Evolutionary conservation across 306 rosid genomes (phyloP).

Genomic region (Castanopsis chinensis): DNA sequence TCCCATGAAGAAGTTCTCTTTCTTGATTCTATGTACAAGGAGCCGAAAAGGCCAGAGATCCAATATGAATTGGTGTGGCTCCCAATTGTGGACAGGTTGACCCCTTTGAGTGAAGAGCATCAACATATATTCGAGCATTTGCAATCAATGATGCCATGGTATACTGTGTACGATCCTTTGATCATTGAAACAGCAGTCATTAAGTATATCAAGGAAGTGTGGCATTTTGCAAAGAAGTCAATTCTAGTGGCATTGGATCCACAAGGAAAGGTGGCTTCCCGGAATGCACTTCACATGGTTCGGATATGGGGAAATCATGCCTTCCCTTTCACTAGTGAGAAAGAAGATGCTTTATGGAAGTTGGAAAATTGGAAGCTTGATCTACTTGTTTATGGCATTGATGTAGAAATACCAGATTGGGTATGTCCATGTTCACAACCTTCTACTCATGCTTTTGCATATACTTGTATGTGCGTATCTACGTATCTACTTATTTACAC

Average conservation of each 20-base stretch:
- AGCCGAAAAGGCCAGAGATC: slow-evolving; percentile 26
- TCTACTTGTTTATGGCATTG: slow-evolving; percentile 64
- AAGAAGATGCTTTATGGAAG: slow-evolving; percentile 66
- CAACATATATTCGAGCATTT: slow-evolving; percentile 45
- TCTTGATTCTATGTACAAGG: slow-evolving; percentile 44
- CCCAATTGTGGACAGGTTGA: slow-evolving; percentile 51
- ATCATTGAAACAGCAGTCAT: slow-evolving; percentile 56
- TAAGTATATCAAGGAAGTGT: slow-evolving; percentile 62
- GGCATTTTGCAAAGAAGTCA: slow-evolving; percentile 65
- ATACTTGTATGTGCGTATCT: neutral
- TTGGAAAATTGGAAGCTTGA: slow-evolving; percentile 67
- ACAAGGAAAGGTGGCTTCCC: slow-evolving; percentile 61
- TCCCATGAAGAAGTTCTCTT: slow-evolving; percentile 60
- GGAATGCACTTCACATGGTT: slow-evolving; percentile 73
- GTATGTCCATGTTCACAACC: slow-evolving; percentile 27
- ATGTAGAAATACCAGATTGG: slow-evolving; percentile 44
- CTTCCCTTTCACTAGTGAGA: slow-evolving; percentile 70
- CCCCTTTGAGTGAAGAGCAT: slow-evolving; percentile 28
- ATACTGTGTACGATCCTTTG: slow-evolving; percentile 52
- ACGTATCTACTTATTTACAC: too few species aligned
- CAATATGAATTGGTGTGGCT: slow-evolving; percentile 78
- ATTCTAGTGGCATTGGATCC: slow-evolving; percentile 79
- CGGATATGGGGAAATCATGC: slow-evolving; percentile 87
- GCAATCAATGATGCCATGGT: slow-evolving; percentile 65
- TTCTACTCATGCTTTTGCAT: neutral